Base-by-base conservation (phyloP, 805 yeast species). In the Kluyveromyces siamensis region DNA sequence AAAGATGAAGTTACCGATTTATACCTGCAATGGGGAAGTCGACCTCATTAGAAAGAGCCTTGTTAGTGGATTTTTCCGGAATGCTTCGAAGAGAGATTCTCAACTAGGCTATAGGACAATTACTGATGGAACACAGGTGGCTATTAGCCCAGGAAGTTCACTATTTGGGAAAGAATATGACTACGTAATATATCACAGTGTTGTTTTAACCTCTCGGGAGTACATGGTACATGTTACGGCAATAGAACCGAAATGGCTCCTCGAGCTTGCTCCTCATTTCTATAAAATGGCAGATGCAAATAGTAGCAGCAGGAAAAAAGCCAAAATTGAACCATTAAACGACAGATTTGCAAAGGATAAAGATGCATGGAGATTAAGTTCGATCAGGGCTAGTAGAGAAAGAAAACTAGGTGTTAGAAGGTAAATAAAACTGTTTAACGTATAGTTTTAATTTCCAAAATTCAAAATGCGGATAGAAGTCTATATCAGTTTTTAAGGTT, bases 161-260 rank as follows among this genome's bases (percentile, higher is more conserved):
- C 63, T 91, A 17, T 79, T 75, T 59, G 76, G 74, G 37, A 71
- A 70, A 49, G 74, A 72, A 40, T 86, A 91, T 11, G 91, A 85
- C 51, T 87, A 87, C 67, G 84, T 89, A 41, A 65, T 91, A 8
- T 90, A 87, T 59, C 89, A 89, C 59, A 85, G 89, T 33, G 72
- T 89, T 47, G 77, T 89, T 30, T 72, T 88, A 54, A 91, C 99
- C 0, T 77, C 85, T 14, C 81, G 82, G 60, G 98, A 91, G 72
- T 93, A 86, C 60, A 88, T 91, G 96, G 85, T 93, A 48, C 88
- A 88, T 56, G 82, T 84, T 27, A 84, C 90, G 16, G 76, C 77
- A n/a, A 79, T 93, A 36, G 89, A 88, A 46, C 86, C 96, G 0
- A 74, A 73, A 52, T 87, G 96, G 96, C 69, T 91, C 33, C 68